Percentiles rank a stretch among this genome's conserved stretches.
phyloP scores from a whole-genome alignment of 345 rosid genomes.

The Gossypium longicalyx region DNA sequence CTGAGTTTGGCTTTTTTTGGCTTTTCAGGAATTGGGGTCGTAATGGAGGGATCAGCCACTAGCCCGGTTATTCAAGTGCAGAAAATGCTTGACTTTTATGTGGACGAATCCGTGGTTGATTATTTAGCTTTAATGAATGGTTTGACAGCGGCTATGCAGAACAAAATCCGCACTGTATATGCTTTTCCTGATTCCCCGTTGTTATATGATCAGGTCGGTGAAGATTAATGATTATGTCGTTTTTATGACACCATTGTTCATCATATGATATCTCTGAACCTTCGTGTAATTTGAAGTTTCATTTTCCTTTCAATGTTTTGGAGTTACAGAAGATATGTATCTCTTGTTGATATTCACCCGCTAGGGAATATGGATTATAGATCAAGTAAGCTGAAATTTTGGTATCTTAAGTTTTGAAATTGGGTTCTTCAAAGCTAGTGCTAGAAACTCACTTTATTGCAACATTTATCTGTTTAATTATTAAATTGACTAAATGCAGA shows the following conservation, averaged over 20 bases:
- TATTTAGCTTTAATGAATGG: slow-evolving; percentile 91
- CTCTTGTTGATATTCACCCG: too few relatives aligned
- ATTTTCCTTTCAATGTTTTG: too few relatives aligned
- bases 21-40: slow-evolving; percentile 81
- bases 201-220: slow-evolving; percentile 69
- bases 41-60: slow-evolving; percentile 58
- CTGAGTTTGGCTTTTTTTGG: slow-evolving; percentile 50
- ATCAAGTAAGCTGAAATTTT: too few relatives aligned
- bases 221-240: background rate
- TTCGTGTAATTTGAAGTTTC: too few relatives aligned
- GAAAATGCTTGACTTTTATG: slow-evolving; percentile 82
- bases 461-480: background rate
- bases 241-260: too few relatives aligned
- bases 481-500: background rate
- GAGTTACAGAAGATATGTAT: too few relatives aligned
- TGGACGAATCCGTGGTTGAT: slow-evolving; percentile 74
- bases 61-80: slow-evolving; percentile 67
- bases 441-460: too few relatives aligned
- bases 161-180: slow-evolving; percentile 49
- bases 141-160: slow-evolving; percentile 58
- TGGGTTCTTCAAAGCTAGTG: too few relatives aligned
- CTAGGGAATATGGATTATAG: too few relatives aligned
- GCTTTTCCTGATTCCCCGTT: slow-evolving; percentile 67
- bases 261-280: too few relatives aligned
- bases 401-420: too few relatives aligned